Base-by-base conservation (phyloP, 345 rosid species). In the Citrus sp. region DNA sequence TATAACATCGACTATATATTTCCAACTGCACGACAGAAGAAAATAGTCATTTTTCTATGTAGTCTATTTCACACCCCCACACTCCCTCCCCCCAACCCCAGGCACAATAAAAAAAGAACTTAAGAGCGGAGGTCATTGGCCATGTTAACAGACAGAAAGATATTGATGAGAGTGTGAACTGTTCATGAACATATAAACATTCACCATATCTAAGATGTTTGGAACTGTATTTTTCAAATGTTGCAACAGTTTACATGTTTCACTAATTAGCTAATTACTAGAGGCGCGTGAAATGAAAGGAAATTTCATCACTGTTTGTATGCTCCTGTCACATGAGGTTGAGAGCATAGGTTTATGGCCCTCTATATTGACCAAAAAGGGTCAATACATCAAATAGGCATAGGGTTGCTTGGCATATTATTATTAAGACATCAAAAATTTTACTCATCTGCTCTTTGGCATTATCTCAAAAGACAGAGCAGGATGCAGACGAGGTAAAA, bases 1-100 rank as follows among this genome's bases (percentile, higher is more conserved):
- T 83, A 80, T 93, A 93, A 86, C 99, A 93, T 12, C 98, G 88
- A 79, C 85, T 93, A 75, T 87, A 93, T 83, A 95, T 86, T 86
- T 95, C 98, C 72, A 95, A 85, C 98, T 93, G 88, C 91, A 87
- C 21, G 75, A 61, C 79, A 78, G 63, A 37, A 34, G 42, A 70
- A 32, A 49, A 76, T 71, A 10, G 62, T 76, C 22, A 71, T 14
- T 60, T 55, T 56, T 80, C 32, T 25, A 9, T 3, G 40, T 14
- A 79, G 22, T 1, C 46, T 40, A 40, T 40, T 40, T 2, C 8
- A 40, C 12, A 9, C 46, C 13, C 46, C 46, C 42, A 38, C 10
- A 1, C 42, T 7, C 40, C 40, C 40, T 7, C 40, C 9, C 40
- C 40, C 40, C 40, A 1, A 4, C 40, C 40, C 9, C 40, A 4